Base-by-base conservation (phyloP, 805 yeast genomes). In the Metschnikowia corniflorae region DNA sequence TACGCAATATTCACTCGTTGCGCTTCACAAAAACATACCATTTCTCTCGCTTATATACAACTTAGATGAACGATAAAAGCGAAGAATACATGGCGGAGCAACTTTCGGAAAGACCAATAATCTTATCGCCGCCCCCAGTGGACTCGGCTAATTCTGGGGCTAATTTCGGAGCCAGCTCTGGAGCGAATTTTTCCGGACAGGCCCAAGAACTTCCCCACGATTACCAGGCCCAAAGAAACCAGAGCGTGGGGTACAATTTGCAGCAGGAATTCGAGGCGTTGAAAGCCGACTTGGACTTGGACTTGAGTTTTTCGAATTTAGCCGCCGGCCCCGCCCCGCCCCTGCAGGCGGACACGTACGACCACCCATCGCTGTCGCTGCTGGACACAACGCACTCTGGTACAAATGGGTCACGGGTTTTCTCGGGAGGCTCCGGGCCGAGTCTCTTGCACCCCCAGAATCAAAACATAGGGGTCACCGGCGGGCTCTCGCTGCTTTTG, bases 181-280 rank as follows among this genome's bases (percentile, higher is more conserved):
- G 26, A 33, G 29, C 19, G 29, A 29, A 20, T 33, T 38, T 20
- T n/a, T 27, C 31, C 8, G 18, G 21, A 33, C n/a, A n/a, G n/a
- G n/a, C 21, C 25, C 13, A 12, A 9, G 24, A 16, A 18, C 18
- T 14, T 14, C 41, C 27, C 26, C 31, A 23, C 15, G 21, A 18
- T 7, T 32, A 8, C 27, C 41, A 28, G 26, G 41, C 37, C 15
- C 46, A 48, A 34, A 52, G 72, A 32, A 70, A 68, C 46, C 71
- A 60, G 46, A 63, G 69, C 44, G 73, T 68, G 16, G 71, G 72
- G 6, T 68, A 60, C 51, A 66, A 68, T 48, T 58, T 68, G 49
- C 71, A 68, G 48, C 71, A 68, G 33, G 73, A 68, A 50, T 68
- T 68, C 45, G 71, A 68, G 43, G 67, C 72, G n/a, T 54, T 68